Evolutionary conservation across 148 eudicot genomes (phyloP), one percentile per base, ranked within the genome.

Genomic region (Cornus controversa): DNA sequence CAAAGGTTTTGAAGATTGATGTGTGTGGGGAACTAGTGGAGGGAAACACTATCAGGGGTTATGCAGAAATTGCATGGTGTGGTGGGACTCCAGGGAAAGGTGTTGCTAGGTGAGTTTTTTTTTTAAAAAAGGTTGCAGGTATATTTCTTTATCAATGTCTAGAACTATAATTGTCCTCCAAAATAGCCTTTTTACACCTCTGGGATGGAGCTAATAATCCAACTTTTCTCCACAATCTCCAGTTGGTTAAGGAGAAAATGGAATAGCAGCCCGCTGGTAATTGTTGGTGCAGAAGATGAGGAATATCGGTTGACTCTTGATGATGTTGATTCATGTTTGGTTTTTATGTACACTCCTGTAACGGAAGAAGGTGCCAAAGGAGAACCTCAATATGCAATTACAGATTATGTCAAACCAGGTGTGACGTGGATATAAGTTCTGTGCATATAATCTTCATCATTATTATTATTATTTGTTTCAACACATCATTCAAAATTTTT

Each of bases 171-270:
- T 23, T 28, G 47, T 72, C 60, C 36, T 15, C 80, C 69, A 73
- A 71, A 34, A 66, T 16, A 29, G 65, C 23, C 26, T 77, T 6
- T 53, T 74, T 70, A 11, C 25, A 7, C 65, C 58, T 69, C 23
- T 25, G 13, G 22, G 9, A 28, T 75, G 42, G 23, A 25, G 8
- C 64, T 1, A 60, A 60, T 60, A 60, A 60, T 60, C 24, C 20
- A 4, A 60, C 7, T 57, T 76, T 28, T 60, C 65, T 67, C 72
- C 53, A 69, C 34, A 60, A 84, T 75, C 63, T 85, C 74, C 86
- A 96, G 99, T 80, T 96, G 99, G 99, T 83, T 96, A 73, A 89
- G 99, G 84, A 90, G 92, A 87, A 89, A 78, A 88, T 96, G 99
- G 99, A 96, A 93, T 82, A 88, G 99, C 87, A 96, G 91, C 79